These are phyloP conservation scores for Microbotryum intermedium DNA, from an alignment of 1,284 basidiomycete species.

Conservation along the genomic window DNA sequence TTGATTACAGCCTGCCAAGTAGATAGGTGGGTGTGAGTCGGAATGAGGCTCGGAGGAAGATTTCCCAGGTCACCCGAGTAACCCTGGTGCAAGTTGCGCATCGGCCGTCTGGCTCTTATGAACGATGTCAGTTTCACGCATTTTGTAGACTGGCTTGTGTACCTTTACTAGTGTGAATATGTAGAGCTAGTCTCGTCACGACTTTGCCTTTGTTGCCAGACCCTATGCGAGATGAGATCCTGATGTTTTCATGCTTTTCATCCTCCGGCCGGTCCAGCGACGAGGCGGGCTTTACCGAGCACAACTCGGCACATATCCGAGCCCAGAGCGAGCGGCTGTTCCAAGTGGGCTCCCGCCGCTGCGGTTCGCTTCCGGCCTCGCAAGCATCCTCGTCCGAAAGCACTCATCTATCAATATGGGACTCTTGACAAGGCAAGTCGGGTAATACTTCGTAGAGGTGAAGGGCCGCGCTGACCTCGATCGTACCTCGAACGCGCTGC, in stretches of 20 bases:
- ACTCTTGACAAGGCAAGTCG: not conserved
- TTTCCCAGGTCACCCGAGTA: too few relatives aligned
- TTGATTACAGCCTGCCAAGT: too few relatives aligned
- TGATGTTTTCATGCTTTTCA: not conserved
- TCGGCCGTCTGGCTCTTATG: too few relatives aligned
- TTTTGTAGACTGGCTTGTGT: too few relatives aligned
- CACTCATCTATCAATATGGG: not conserved
- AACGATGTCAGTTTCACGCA: too few relatives aligned
- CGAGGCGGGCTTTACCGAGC: not conserved
- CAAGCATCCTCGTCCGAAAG: not conserved
- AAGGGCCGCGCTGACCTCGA: not conserved
- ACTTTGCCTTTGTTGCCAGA: not conserved
- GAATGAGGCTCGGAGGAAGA: too few relatives aligned
- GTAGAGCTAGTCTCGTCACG: too few relatives aligned
- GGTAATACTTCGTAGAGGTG: not conserved
- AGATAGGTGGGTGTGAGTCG: too few relatives aligned
- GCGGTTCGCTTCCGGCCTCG: not conserved
- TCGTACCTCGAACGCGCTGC: not conserved
- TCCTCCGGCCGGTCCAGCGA: not conserved
- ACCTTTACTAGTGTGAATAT: too few relatives aligned
- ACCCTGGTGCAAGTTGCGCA: too few relatives aligned
- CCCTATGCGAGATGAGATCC: not conserved
- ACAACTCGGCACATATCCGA: too few relatives aligned
- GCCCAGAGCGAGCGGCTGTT: not conserved
- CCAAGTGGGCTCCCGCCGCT: not conserved